Percentiles rank a stretch among this genome's conserved stretches.
Conservation (phyloP, 176 grass and related monocot genomes). For the Rhynchospora tenuis region DNA sequence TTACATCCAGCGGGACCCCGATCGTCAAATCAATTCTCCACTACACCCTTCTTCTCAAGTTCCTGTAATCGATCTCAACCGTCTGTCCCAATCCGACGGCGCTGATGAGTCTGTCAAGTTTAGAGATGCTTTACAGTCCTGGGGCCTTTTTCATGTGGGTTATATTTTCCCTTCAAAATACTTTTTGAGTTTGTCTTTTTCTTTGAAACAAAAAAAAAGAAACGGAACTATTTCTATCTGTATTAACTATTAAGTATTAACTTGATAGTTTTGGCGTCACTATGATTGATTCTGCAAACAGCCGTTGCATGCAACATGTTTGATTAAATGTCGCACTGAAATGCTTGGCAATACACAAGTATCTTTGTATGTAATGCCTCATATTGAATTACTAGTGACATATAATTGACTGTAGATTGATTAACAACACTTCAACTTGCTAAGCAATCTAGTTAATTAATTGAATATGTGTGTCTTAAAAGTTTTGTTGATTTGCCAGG, state of each 20-base stretch:
- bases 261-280: not conserved
- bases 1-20: constrained; percentile 33
- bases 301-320: not conserved
- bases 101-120: constrained; percentile 40
- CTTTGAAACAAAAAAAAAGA: not conserved
- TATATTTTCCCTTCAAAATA: too few species aligned
- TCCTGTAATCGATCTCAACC: constrained; percentile 45
- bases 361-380: not conserved
- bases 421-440: not conserved
- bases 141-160: constrained; percentile 45
- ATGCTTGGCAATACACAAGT: not conserved
- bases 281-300: not conserved
- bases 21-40: constrained; percentile 9
- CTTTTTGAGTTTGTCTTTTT: too few species aligned
- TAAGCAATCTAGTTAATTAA: not conserved
- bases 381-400: not conserved
- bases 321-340: not conserved
- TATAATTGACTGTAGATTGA: not conserved
- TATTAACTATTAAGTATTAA: not conserved
- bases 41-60: not conserved
- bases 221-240: not conserved
- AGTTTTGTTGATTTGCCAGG: constrained; percentile 25
- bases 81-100: constrained; percentile 21
- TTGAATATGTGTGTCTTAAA: not conserved
- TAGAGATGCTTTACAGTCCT: constrained; percentile 30